These are phyloP conservation scores for Botryotinia convoluta DNA, from an alignment of 2,329 filamentous ascomycete species.

Conservation along the genomic window DNA sequence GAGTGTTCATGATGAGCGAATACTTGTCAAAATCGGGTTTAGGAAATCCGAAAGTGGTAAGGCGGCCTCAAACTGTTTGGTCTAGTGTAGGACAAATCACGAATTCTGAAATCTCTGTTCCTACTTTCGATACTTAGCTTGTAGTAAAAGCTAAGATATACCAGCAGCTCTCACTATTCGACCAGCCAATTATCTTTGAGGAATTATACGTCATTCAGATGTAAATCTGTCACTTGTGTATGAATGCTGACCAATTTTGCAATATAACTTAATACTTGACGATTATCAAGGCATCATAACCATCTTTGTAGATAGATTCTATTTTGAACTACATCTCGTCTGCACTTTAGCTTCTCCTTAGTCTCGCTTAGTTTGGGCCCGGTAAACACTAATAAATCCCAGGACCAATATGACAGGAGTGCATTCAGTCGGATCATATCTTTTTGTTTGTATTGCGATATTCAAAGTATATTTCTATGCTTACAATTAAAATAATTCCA, in stretches of 20 bases:
- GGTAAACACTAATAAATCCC: neutral
- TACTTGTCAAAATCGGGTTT: neutral
- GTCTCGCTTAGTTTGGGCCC: neutral
- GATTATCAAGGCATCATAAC: neutral
- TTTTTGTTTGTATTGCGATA: neutral
- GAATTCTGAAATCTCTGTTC: neutral
- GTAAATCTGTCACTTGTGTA: neutral
- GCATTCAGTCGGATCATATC: neutral
- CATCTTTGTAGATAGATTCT: too few relatives aligned
- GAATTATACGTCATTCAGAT: neutral
- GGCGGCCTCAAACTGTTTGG: neutral
- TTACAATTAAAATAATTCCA: neutral
- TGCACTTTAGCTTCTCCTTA: neutral
- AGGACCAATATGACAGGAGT: neutral
- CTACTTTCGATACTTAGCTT: neutral
- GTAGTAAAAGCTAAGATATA: neutral
- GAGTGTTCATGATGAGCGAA: neutral
- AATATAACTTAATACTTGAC: neutral
- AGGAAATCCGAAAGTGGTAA: neutral
- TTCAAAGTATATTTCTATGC: neutral
- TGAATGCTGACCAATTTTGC: too few relatives aligned
- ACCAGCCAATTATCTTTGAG: neutral
- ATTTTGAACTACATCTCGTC: neutral
- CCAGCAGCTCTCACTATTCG: fast-evolving
- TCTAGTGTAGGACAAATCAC: neutral